Evolutionary conservation across 2,329 filamentous ascomycete genomes (phyloP).

Genomic region (Gremmenia infestans): DNA sequence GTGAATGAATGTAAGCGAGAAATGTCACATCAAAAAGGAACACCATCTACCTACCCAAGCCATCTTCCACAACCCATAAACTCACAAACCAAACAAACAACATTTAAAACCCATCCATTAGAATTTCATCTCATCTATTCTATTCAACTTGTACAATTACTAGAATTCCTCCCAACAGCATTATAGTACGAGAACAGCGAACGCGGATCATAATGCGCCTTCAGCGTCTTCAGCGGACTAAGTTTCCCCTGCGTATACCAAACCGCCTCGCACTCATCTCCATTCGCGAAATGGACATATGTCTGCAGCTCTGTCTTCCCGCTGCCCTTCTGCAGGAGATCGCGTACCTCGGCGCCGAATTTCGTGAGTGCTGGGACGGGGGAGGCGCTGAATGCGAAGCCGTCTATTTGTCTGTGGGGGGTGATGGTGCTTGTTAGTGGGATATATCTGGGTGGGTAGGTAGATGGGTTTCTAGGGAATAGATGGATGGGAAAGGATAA

Average conservation of each 20-base stretch:
- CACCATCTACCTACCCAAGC: too few relatives aligned
- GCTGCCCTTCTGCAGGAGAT: neutral
- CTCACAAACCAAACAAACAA: too few relatives aligned
- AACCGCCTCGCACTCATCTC: neutral
- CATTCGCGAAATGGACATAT: conserved; percentile 1
- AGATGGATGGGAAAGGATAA: neutral
- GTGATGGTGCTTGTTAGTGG: neutral
- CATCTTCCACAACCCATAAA: too few relatives aligned
- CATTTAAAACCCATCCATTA: neutral
- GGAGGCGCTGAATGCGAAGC: neutral
- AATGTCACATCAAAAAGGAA: too few relatives aligned
- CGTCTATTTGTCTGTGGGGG: neutral
- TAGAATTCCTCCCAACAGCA: neutral
- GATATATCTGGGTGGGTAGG: neutral
- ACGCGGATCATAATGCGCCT: neutral
- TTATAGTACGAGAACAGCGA: neutral
- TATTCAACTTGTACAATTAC: neutral
- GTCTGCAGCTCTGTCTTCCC: neutral
- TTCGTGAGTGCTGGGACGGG: neutral
- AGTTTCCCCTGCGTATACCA: neutral
- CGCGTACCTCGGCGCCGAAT: neutral
- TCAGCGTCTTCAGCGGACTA: neutral
- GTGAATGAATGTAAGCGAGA: too few relatives aligned
- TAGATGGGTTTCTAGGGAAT: neutral
- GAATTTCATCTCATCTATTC: neutral